Base-by-base conservation (phyloP, 2,329 filamentous ascomycete species). In the Leptographium lundbergii region DNA sequence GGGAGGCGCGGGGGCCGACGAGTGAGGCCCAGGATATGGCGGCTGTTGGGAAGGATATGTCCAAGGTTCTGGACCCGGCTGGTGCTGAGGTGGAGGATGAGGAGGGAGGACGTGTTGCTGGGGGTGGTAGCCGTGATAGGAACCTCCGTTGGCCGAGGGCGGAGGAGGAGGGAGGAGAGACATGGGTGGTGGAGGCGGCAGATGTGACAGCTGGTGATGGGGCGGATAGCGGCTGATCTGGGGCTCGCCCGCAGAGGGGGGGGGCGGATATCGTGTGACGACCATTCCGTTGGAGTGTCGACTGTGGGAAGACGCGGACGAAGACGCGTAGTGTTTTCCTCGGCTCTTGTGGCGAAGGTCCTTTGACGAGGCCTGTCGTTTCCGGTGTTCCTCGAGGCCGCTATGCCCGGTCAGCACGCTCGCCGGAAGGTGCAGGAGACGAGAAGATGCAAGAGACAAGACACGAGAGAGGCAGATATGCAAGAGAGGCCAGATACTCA, bases 251-350 rank as follows among this genome's bases (percentile, higher is more conserved):
- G 68, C 3, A 67, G 71, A 58, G 67, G 73, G 36, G 63, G 71
- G 70, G 29, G 66, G 67, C n/a, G 66, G 66, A 60, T 73, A 74
- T 52, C 69, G 67, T 5, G 71, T 73, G 45, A 73, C 69, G 17
- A 73, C 66, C 56, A 72, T 70, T 22, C 69, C 69, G 61, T 65
- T 73, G 67, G 57, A 29, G 10, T 61, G 59, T 7, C 59, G 57
- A 24, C 42, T 59, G 29, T 51, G 58, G 11, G 60, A 57, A 6
- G 54, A n/a, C 14, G 19, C 22, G 13, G 32, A 42, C 27, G 9
- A 42, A 27, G 51, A 32, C 9, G 25, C n/a, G 29, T 54, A 42
- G 24, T 29, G 32, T 29, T n/a, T 27, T 25, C 14, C 17, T 39
- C 50, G 48, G 55, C 58, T 25, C 47, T 45, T 24, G 56, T 47